Evolutionary conservation across 345 rosid species (phyloP), one percentile per base, ranked within the genome.

Genomic region (Noccaea caerulescens): DNA sequence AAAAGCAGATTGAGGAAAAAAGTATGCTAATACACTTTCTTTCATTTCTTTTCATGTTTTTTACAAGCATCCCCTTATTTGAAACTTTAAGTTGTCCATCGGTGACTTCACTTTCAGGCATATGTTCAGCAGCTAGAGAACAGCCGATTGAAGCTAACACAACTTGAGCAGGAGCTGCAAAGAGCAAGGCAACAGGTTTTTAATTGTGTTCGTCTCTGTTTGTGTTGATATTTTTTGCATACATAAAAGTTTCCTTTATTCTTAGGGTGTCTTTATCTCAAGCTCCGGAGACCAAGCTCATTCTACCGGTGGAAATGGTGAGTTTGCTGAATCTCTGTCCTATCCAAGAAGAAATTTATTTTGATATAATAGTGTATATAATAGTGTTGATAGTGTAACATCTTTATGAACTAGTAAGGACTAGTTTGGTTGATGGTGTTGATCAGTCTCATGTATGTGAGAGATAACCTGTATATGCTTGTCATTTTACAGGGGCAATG

Each of bases 81-180:
- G 34, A 32, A 20, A 10, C 16, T 13, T 59, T 69, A 67, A 66
- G 57, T 58, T 58, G 47, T 33, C 5, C n/a, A 18, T 16, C 18
- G 18, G 18, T 16, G 18, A 16, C 18, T 16, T 16, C 18, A 16
- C 45, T 37, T 42, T 63, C 60, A 90, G 98, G 98, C 97, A 18
- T 93, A 93, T 79, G 98, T 93, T 46, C 98, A 93, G 77, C 97
- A 90, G 75, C 80, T 93, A 68, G 98, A 93, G 82, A 93, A 91
- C 69, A 93, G 97, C 78, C 79, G 97, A 45, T 82, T 93, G 65
- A 93, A 93, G 73, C 76, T 93, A 75, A 88, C 93, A n/a, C 90
- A 84, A 68, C 93, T 93, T 13, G 97, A 93, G 80, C 98, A 92
- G 76, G 98, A 90, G 84, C 90, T 92, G 11, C 98, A 92, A 82